These are phyloP conservation scores for Pyricularia grisea DNA, from an alignment of 2,329 filamentous ascomycete genomes.

Conservation along the genomic window DNA sequence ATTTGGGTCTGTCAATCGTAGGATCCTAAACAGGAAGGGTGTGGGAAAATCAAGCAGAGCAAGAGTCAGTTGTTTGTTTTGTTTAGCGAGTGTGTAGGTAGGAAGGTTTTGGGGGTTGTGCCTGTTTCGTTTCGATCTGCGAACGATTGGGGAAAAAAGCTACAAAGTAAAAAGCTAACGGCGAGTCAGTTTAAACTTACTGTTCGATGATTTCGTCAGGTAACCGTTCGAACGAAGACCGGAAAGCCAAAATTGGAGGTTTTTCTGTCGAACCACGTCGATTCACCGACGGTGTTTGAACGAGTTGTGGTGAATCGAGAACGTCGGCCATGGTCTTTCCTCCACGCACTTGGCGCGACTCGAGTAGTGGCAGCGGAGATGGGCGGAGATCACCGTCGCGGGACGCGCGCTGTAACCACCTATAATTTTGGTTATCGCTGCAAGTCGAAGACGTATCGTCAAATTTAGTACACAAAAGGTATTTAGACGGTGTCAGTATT, in stretches of 20 bases:
- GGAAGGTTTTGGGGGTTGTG: neutral
- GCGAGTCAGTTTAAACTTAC: constrained; percentile 30
- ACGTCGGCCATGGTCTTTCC: constrained; percentile 10
- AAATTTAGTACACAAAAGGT: neutral
- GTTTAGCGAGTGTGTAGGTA: neutral
- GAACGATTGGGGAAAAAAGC: constrained; percentile 3
- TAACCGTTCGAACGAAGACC: constrained; percentile 42
- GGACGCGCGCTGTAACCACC: neutral
- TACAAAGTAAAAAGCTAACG: neutral
- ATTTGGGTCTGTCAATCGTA: constrained; percentile 49
- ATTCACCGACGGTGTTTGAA: neutral
- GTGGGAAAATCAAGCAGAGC: constrained; percentile 8
- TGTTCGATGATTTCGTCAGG: constrained; percentile 63
- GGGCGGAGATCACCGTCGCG: neutral
- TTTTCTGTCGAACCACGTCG: constrained; percentile 21
- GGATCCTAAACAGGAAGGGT: constrained; percentile 37
- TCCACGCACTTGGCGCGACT: neutral
- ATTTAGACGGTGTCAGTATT: neutral
- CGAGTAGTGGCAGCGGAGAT: neutral
- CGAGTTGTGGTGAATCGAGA: neutral
- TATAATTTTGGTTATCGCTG: neutral
- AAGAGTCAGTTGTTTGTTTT: neutral
- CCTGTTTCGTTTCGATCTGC: neutral
- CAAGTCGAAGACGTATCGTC: neutral
- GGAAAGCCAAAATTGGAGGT: constrained; percentile 17